A percentile compares a stretch with the other conserved stretches of the same genome.
Conservation (phyloP, 768 basidiomycete genomes). For the Amanita pseudoporphyria region DNA sequence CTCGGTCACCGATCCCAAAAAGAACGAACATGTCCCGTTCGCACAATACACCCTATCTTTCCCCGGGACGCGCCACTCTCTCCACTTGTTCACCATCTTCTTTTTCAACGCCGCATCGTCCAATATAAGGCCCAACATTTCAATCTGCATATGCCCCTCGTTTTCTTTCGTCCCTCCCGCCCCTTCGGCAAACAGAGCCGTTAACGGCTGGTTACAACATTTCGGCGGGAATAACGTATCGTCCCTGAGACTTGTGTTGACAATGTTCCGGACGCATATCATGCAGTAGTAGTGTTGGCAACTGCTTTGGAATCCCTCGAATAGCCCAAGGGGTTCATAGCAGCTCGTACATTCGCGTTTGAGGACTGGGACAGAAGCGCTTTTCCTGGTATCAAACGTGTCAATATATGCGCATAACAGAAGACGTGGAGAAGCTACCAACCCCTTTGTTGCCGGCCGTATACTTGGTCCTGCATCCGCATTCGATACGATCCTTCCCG, state of each 20-base stretch:
- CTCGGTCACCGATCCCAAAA: background rate
- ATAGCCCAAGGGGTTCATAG: conserved; percentile 19
- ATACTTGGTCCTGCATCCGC: too few relatives aligned
- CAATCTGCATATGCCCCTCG: background rate
- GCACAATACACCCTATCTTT: conserved; percentile 10
- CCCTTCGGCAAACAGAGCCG: background rate
- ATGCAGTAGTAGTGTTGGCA: conserved; percentile 41
- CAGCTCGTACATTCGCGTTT: conserved; percentile 33
- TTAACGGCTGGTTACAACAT: conserved; percentile 27
- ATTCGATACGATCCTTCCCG: background rate
- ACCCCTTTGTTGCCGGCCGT: background rate
- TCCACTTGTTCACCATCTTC: conserved; percentile 1
- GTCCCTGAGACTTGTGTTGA: conserved; percentile 32
- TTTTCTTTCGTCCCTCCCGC: background rate
- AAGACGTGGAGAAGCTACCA: background rate
- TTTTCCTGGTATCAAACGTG: too few relatives aligned
- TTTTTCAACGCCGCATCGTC: background rate
- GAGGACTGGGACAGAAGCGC: background rate
- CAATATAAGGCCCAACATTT: background rate
- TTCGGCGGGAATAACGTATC: conserved; percentile 43
- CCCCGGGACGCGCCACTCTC: background rate
- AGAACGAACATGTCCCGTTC: conserved; percentile 24
- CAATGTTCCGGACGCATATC: conserved; percentile 32
- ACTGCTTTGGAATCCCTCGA: conserved; percentile 23
- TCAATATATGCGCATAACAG: too few relatives aligned